Base-by-base conservation (phyloP, 2,329 filamentous ascomycete genomes). In the Domatiomyces catenatus region DNA sequence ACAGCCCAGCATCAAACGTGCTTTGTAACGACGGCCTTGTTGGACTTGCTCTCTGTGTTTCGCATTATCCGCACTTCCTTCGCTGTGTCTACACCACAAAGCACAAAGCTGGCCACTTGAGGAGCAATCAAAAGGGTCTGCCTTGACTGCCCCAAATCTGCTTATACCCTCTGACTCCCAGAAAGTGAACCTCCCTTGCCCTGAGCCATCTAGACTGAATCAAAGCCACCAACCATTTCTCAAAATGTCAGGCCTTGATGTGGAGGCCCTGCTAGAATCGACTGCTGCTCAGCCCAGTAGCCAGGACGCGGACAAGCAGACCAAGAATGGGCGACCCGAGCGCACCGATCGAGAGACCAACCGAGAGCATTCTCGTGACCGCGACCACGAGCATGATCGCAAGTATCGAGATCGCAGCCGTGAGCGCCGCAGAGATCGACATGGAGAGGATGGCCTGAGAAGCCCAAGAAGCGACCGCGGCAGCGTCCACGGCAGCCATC, bases 381-480 rank as follows among this genome's bases (percentile, higher is more conserved):
- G 77, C 49, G 75, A 80, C 56, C 68, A 71, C 52, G 77, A 81
- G 56, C 32, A 39, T 39, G 51, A 53, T 19, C 70, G 73, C 58
- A 71, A 72, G 52, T 69, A 78, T 73, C 73, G 79, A 62, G 79
- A 81, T 59, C 72, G 74, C 52, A 82, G 78, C 66, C 69, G 71
- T 51, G 72, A 75, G 54, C 67, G 70, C 57, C 70, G 71, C 53
- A 68, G 69, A 53, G 69, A 68, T 54, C 72, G 69, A 59, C 75
- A 77, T 58, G 32, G 32, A 39, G 75, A 80, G 56, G 75, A 79
- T 57, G 70, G 71, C 50, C 68, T 79, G 66, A 79, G 74, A 62
- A 85, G 81, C 50, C 82, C 82, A 47, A 76, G 75, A 60, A 88
- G 84, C 72, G 84, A 89, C 59, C 75, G 83, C 62, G 83, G 83